Percentiles rank a stretch among this genome's conserved stretches.
Evolutionary conservation across 1,284 basidiomycete species (phyloP).

Genomic region (Ceratobasidium sp.): DNA sequence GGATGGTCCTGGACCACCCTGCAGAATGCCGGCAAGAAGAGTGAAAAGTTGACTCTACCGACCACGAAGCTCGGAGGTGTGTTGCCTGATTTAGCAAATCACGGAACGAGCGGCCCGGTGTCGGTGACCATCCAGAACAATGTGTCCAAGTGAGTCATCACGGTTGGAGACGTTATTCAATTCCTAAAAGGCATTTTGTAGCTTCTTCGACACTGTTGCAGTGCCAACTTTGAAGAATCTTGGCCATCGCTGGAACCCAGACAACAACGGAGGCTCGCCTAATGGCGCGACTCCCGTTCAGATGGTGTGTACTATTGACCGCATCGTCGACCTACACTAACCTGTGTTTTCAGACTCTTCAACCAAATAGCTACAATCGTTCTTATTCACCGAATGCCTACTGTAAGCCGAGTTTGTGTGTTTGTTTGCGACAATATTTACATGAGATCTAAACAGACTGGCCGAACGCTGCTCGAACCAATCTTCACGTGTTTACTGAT

Average conservation of each 20-base stretch:
- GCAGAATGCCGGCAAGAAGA: constrained; percentile 18
- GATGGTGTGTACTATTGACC: background rate
- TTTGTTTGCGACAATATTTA: background rate
- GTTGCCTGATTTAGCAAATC: background rate
- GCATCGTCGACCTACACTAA: background rate
- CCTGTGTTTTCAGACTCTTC: background rate
- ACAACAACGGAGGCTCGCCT: constrained; percentile 17
- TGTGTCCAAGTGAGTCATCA: constrained; percentile 7
- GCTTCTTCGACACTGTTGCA: constrained; percentile 21
- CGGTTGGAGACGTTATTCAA: background rate
- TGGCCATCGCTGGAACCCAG: constrained; percentile 16
- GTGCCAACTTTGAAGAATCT: constrained; percentile 28
- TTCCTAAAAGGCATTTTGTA: background rate
- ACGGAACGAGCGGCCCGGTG: constrained; percentile 10
- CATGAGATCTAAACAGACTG: constrained; percentile 16
- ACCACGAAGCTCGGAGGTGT: constrained; percentile 16
- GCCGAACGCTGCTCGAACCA: constrained; percentile 19
- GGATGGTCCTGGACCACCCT: constrained; percentile 12
- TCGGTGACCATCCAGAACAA: constrained; percentile 22
- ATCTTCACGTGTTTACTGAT: constrained; percentile 29
- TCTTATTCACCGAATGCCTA: constrained; percentile 31
- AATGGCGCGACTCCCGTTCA: constrained; percentile 28
- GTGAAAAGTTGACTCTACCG: constrained; percentile 20
- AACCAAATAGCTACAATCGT: constrained; percentile 20
- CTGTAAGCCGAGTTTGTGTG: background rate